Evolutionary conservation across 768 basidiomycete genomes (phyloP), one percentile per base, ranked within the genome.

Genomic region (Coprinopsis strossmayeri): DNA sequence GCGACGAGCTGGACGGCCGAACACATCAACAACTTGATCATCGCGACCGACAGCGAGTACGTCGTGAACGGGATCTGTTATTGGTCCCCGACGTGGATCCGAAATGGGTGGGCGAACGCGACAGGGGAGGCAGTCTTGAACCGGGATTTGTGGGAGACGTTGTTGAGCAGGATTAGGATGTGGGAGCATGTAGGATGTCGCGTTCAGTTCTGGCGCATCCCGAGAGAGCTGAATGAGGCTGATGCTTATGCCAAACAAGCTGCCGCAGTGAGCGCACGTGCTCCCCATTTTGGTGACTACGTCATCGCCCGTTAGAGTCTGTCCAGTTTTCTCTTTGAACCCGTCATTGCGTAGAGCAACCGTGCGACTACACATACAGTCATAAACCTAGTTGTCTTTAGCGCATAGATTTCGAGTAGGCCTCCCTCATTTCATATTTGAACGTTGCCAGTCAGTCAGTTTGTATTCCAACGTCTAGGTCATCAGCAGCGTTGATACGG

Each of bases 41-140:
- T 53, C 2, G 53, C 53, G 1, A 28, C 20, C 12, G 53, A 53
- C 34, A 45, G 49, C 15, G 7, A 34, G 37, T 53, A 53, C n/a
- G 53, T 53, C 5, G 44, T 51, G 3, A 34, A 44, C 18, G 52
- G 52, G 12, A 45, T 45, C 24, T 45, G 39, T 17, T 41, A 18
- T 2, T 20, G 43, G 34, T n/a, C 45, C 0, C n/a, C 15, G 7
- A 15, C 9, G 30, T 32, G 30, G 30, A 32, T 32, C 9, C 7
- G 15, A 7, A 32, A 32, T 15, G 30, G 15, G 7, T 32, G 30
- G 30, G 9, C 9, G 7, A 32, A 7, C 30, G 7, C 30, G 7
- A 15, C 9, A 15, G 30, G 30, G 15, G 15, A 15, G 9, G 9
- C 30, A 32, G 30, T 32, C 30, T 7, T 7, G 30, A 32, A 32